A percentile compares a stretch with the other conserved stretches of the same genome.
Conservation (phyloP, 192 early-diverging fungal species). For the Coemansia sp. region DNA sequence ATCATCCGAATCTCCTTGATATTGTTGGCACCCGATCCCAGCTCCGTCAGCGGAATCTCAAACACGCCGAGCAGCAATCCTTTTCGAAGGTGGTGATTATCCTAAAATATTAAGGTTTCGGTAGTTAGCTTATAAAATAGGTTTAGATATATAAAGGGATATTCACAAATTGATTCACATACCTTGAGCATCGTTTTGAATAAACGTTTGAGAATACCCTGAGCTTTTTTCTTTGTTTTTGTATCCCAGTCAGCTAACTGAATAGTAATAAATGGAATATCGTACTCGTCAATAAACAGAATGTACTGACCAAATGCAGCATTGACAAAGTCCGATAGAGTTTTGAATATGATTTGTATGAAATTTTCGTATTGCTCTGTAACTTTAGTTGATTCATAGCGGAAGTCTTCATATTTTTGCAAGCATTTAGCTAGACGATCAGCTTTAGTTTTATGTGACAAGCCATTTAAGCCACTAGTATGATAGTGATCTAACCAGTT, state of each 20-base stretch:
- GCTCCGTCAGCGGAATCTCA: conserved; percentile 36
- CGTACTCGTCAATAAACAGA: conserved; percentile 38
- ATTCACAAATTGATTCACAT: no score
- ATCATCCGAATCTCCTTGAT: conserved; percentile 37
- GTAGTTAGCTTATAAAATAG: neutral
- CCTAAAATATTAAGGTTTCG: no score
- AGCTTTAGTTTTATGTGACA: no score
- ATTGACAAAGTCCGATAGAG: conserved; percentile 8
- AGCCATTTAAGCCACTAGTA: no score
- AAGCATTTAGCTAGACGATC: no score
- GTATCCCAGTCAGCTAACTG: conserved; percentile 9
- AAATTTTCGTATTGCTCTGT: neutral
- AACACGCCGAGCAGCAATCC: conserved; percentile 36
- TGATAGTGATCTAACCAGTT: conserved; percentile 6
- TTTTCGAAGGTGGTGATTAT: conserved; percentile 21
- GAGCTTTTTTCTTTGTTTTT: conserved; percentile 8
- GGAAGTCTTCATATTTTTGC: neutral
- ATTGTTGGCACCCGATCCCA: conserved; percentile 38
- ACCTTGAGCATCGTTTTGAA: conserved; percentile 38
- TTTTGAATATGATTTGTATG: conserved; percentile 1
- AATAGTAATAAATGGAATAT: conserved; percentile 41
- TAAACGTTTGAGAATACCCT: conserved; percentile 10
- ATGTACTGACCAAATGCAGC: conserved; percentile 24
- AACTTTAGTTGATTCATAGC: neutral
- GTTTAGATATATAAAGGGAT: no score